These are phyloP conservation scores for Suillus bovinus DNA, from an alignment of 768 basidiomycete genomes.

Conservation along the genomic window DNA sequence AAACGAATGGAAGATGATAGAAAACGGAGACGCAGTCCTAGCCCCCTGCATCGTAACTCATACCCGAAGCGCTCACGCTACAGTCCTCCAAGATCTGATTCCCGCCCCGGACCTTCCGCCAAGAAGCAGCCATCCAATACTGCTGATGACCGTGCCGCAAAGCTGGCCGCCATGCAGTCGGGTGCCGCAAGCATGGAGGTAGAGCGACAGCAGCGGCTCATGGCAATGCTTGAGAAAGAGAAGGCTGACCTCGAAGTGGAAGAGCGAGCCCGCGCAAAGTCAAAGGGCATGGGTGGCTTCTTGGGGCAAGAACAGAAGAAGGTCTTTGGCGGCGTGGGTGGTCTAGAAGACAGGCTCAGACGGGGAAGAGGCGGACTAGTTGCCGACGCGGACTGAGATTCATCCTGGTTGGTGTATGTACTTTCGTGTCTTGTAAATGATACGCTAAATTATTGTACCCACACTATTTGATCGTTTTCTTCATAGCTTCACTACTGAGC, in stretches of 20 bases:
- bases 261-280: slow-evolving; percentile 63
- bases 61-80: slow-evolving; percentile 52
- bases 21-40: slow-evolving; percentile 41
- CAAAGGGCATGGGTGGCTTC: slow-evolving; percentile 80
- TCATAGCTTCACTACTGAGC: background rate
- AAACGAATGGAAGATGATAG: slow-evolving; percentile 35
- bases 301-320: slow-evolving; percentile 82
- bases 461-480: background rate
- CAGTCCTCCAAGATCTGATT: slow-evolving; percentile 34
- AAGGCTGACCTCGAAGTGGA: slow-evolving; percentile 76
- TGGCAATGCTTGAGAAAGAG: slow-evolving; percentile 70
- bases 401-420: background rate
- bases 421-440: background rate
- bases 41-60: slow-evolving; percentile 20
- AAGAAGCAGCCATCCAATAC: slow-evolving; percentile 22
- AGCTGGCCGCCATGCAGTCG: slow-evolving; percentile 87
- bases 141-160: slow-evolving; percentile 68
- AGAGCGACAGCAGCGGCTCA: slow-evolving; percentile 73
- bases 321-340: slow-evolving; percentile 77
- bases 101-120: slow-evolving; percentile 12
- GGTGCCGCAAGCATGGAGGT: slow-evolving; percentile 66
- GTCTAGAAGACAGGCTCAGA: slow-evolving; percentile 75
- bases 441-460: background rate
- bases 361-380: slow-evolving; percentile 74
- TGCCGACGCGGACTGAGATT: slow-evolving; percentile 44